Percentiles rank a stretch among this genome's conserved stretches.
Evolutionary conservation across 371 early-diverging fungal species (phyloP).

Genomic region (Lichtheimia corymbifera): DNA sequence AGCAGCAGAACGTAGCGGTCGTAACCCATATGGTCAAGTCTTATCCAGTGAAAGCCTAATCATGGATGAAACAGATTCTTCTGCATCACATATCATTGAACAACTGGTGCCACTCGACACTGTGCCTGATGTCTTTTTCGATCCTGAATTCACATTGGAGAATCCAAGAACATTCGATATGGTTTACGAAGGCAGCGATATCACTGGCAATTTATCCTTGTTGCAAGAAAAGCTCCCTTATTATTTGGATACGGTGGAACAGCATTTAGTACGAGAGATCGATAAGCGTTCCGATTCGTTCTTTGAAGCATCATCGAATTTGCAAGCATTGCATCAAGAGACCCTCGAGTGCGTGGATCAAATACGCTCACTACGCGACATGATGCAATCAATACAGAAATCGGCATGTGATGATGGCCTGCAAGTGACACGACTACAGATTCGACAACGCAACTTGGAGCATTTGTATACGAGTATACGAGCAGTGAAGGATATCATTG

Average conservation of each 20-base stretch:
- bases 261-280: slow-evolving; percentile 88
- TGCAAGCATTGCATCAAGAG: slow-evolving; percentile 87
- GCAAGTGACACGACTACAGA: slow-evolving; percentile 77
- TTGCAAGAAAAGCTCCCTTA: slow-evolving; percentile 87
- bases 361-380: slow-evolving; percentile 72
- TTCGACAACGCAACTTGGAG: slow-evolving; percentile 73
- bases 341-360: slow-evolving; percentile 84
- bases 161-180: slow-evolving; percentile 85
- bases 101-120: slow-evolving; percentile 72
- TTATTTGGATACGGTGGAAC: slow-evolving; percentile 91
- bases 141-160: slow-evolving; percentile 79
- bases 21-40: slow-evolving; percentile 60
- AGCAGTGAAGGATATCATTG: slow-evolving; percentile 67
- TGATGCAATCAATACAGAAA: slow-evolving; percentile 66
- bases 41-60: slow-evolving; percentile 48
- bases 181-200: slow-evolving; percentile 70
- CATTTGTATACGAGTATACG: slow-evolving; percentile 66
- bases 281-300: slow-evolving; percentile 88
- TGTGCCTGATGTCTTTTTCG: slow-evolving; percentile 87
- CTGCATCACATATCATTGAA: slow-evolving; percentile 21
- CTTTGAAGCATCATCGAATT: slow-evolving; percentile 89
- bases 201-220: slow-evolving; percentile 48
- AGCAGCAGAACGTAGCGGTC: slow-evolving; percentile 34
- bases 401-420: slow-evolving; percentile 75
- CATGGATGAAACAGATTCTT: slow-evolving; percentile 29